These are phyloP conservation scores for Tetrahymena elliotti DNA, from an alignment of 73 alveolate species.

Conservation along the genomic window DNA sequence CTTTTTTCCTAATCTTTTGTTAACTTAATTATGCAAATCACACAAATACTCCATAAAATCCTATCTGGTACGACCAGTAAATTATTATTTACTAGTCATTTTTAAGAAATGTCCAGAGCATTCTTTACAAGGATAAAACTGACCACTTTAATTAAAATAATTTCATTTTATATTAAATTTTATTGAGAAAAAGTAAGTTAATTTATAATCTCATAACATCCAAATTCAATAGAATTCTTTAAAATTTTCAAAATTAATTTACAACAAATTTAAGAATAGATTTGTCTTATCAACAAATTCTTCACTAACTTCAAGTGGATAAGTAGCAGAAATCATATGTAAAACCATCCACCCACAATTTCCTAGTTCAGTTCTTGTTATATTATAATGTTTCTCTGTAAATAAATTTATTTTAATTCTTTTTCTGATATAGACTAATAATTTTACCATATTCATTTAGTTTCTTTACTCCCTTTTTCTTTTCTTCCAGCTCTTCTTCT, in stretches of 20 bases:
- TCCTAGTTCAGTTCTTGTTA: constrained; percentile 24
- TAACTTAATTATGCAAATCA: constrained; percentile 18
- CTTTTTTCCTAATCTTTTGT: constrained; percentile 8
- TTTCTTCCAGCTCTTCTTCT: background rate
- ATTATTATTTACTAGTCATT: background rate
- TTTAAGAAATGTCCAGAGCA: constrained; percentile 38
- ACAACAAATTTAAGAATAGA: constrained; percentile 36
- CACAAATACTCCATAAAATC: constrained; percentile 39
- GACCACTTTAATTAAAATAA: background rate
- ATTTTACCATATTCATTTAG: background rate
- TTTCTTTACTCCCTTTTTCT: background rate
- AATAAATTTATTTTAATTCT: background rate
- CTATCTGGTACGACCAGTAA: constrained; percentile 6
- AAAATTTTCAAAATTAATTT: background rate
- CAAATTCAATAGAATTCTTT: background rate
- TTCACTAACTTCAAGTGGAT: constrained; percentile 15
- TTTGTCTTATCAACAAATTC: constrained; percentile 24
- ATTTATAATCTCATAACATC: background rate
- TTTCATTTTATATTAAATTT: background rate
- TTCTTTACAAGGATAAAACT: constrained; percentile 38
- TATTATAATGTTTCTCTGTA: background rate
- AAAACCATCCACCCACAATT: constrained; percentile 22
- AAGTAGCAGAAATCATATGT: constrained; percentile 43
- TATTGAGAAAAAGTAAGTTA: too few relatives aligned
- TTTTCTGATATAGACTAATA: background rate